These are phyloP conservation scores for Rhizopus stolonifer DNA, from an alignment of 371 early-diverging fungal species.

Conservation along the genomic window DNA sequence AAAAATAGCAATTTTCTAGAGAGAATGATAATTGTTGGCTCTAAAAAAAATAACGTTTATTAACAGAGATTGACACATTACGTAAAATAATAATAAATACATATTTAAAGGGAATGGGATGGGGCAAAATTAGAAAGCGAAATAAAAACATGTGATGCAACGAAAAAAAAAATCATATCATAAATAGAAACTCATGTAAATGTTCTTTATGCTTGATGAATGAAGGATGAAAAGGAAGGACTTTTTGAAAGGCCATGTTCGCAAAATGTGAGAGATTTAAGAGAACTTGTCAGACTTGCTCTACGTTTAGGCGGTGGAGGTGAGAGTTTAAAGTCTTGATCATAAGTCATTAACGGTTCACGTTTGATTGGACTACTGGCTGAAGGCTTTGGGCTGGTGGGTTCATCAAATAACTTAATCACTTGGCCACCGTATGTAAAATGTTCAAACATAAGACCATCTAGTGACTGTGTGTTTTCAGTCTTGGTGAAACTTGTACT, in stretches of 20 bases:
- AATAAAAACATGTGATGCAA: neutral
- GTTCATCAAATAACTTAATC: constrained; percentile 17
- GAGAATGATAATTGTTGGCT: too few species aligned
- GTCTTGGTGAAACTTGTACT: neutral
- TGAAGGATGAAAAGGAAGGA: constrained; percentile 22
- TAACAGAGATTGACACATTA: too few species aligned
- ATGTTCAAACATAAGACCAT: constrained; percentile 26
- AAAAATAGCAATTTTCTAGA: too few species aligned
- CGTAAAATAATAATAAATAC: too few species aligned
- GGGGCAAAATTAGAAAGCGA: neutral
- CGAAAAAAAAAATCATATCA: constrained; percentile 1
- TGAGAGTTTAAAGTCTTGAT: constrained; percentile 18
- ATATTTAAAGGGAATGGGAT: neutral
- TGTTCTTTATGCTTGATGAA: constrained; percentile 8
- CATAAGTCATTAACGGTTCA: constrained; percentile 10
- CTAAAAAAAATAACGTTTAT: too few species aligned
- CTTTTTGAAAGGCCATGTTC: constrained; percentile 12
- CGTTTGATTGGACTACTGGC: neutral
- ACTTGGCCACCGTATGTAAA: constrained; percentile 35
- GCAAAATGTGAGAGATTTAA: constrained; percentile 12
- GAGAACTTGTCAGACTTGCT: constrained; percentile 17
- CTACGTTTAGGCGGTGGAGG: constrained; percentile 22
- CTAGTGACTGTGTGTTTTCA: constrained; percentile 2
- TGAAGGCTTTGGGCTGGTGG: constrained; percentile 6
- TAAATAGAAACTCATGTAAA: neutral